These are phyloP conservation scores for Triticum monococcum DNA, from an alignment of 176 grass and related monocot species.

Conservation along the genomic window DNA sequence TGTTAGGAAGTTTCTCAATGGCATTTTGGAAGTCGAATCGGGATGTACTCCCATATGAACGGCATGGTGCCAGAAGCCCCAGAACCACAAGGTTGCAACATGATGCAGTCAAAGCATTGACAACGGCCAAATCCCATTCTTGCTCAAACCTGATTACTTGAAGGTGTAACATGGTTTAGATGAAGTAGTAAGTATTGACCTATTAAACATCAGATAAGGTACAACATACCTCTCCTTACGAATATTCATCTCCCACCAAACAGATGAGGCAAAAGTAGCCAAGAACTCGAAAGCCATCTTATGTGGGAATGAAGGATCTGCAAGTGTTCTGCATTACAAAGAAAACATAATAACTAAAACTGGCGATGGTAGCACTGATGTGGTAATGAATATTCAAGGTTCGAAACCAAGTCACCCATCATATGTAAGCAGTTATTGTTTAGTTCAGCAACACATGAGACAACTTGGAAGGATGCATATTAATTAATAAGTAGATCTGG, in stretches of 20 bases:
- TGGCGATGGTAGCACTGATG: not conserved
- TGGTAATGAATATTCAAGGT: not conserved
- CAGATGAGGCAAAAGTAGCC: constrained; percentile 56
- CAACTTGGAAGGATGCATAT: not conserved
- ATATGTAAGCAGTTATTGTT: constrained; percentile 1
- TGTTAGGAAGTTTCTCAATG: constrained; percentile 99
- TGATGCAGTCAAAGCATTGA: constrained; percentile 80
- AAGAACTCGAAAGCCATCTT: constrained; percentile 84
- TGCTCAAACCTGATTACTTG: constrained; percentile 66
- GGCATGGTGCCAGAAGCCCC: constrained; percentile 87
- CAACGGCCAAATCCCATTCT: constrained; percentile 85
- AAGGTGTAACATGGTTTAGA: constrained; percentile 28
- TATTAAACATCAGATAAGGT: constrained; percentile 13
- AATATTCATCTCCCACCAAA: constrained; percentile 90
- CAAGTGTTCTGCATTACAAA: constrained; percentile 78
- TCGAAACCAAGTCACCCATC: constrained; percentile 1
- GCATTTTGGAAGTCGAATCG: constrained; percentile 80
- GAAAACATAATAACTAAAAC: constrained; percentile 1
- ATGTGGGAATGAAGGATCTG: constrained; percentile 87
- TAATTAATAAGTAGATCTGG: not conserved
- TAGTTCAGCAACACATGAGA: not conserved
- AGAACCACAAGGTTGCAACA: constrained; percentile 88
- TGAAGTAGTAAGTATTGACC: constrained; percentile 27
- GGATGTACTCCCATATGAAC: constrained; percentile 96
- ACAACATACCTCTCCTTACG: constrained; percentile 77